Conservation (phyloP, 2,329 filamentous ascomycete genomes). For the Coleophoma crateriformis region DNA sequence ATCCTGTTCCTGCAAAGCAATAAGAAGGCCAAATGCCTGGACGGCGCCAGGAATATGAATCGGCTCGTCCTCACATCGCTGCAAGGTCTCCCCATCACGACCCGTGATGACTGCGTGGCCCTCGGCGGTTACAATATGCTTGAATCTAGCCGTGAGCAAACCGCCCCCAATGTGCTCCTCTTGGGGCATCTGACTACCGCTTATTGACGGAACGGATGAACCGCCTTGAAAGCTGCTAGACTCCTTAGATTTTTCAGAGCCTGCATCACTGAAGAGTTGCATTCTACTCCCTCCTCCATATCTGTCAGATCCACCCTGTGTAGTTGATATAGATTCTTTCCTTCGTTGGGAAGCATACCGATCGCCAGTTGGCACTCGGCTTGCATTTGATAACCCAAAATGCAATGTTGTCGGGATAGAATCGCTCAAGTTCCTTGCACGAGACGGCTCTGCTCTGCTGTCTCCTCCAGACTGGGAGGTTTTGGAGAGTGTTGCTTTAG, state of each 20-base stretch:
- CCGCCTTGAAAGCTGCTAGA: conserved; percentile 4
- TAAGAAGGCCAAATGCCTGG: conserved; percentile 72
- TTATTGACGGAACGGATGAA: background rate
- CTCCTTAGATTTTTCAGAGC: conserved; percentile 17
- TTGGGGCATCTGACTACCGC: conserved; percentile 1
- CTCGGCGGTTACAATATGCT: conserved; percentile 68
- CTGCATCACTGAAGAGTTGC: conserved; percentile 19
- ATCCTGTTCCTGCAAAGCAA: conserved; percentile 66
- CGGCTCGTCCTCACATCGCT: conserved; percentile 85
- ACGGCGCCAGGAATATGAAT: conserved; percentile 82
- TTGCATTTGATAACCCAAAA: background rate
- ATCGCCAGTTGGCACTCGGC: background rate
- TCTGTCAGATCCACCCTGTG: conserved; percentile 5
- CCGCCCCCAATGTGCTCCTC: conserved; percentile 7
- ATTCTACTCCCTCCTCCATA: conserved; percentile 10
- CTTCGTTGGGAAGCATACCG: conserved; percentile 3
- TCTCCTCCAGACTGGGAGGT: background rate
- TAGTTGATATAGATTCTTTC: conserved; percentile 8
- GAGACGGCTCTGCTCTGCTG: background rate
- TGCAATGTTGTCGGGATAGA: background rate
- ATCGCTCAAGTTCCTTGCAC: background rate
- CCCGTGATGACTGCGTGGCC: conserved; percentile 83
- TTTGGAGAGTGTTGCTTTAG: no score
- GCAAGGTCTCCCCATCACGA: conserved; percentile 62
- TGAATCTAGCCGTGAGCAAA: conserved; percentile 68